Evolutionary conservation across 2,329 filamentous ascomycete species (phyloP).

Genomic region (Fusarium sp.): DNA sequence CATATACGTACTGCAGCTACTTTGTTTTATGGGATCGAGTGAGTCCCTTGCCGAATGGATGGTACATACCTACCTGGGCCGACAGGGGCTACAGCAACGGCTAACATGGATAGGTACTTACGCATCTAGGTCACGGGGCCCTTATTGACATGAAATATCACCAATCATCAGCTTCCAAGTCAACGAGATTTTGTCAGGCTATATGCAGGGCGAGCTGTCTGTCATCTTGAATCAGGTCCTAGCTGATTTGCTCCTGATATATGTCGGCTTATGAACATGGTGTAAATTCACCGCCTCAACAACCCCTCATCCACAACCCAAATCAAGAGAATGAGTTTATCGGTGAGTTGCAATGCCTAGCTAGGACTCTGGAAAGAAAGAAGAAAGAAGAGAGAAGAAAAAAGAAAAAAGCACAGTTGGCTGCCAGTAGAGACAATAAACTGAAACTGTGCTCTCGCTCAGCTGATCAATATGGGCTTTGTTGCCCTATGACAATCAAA

Average conservation of each 20-base stretch:
- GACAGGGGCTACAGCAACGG: conserved; percentile 17
- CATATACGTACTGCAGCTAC: not conserved
- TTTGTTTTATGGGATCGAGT: not conserved
- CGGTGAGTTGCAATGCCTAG: no score
- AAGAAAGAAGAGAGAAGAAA: no score
- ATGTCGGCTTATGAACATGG: not conserved
- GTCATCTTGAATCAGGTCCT: conserved; percentile 13
- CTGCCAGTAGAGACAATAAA: no score
- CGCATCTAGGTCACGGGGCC: conserved; percentile 25
- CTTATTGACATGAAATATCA: conserved; percentile 17
- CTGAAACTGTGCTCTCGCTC: no score
- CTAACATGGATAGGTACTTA: conserved; percentile 13
- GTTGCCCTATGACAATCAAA: no score
- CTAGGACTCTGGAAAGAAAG: no score
- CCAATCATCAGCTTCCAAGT: conserved; percentile 33
- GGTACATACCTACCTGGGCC: not conserved
- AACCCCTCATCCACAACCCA: not conserved
- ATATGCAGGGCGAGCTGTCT: conserved; percentile 37
- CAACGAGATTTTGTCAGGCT: conserved; percentile 9
- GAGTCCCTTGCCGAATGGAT: conserved; percentile 11
- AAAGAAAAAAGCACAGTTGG: no score
- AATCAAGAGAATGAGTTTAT: not conserved
- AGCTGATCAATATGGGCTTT: no score
- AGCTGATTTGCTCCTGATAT: conserved; percentile 19
- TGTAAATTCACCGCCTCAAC: conserved; percentile 20